A percentile compares a stretch with the other conserved stretches of the same genome.
Evolutionary conservation across 257 asterid genomes (phyloP).

Genomic region (Perilla frutescens): DNA sequence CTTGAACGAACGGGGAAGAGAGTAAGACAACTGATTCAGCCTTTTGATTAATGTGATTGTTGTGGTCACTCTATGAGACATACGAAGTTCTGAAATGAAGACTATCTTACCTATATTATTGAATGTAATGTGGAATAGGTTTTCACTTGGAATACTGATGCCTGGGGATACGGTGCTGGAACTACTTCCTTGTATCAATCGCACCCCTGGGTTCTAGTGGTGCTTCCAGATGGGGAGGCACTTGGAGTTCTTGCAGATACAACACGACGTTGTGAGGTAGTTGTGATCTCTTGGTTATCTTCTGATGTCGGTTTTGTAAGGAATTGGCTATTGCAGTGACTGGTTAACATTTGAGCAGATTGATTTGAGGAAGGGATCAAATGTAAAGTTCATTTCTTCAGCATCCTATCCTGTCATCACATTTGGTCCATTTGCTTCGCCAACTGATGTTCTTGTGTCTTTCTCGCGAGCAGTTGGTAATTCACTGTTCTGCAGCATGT

Average conservation of each 20-base stretch:
- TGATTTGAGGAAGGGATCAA: slow-evolving; percentile 70
- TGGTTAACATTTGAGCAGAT: slow-evolving; percentile 55
- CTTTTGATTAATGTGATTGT: not conserved
- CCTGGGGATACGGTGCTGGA: slow-evolving; percentile 91
- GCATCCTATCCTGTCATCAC: slow-evolving; percentile 72
- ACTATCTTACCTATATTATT: not conserved
- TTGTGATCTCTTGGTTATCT: slow-evolving; percentile 21
- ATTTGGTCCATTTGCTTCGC: slow-evolving; percentile 91
- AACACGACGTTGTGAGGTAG: slow-evolving; percentile 87
- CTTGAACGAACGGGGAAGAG: slow-evolving; percentile 91
- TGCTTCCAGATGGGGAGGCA: slow-evolving; percentile 87
- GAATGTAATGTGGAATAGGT: slow-evolving; percentile 48
- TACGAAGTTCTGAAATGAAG: not conserved
- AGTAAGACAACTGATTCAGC: slow-evolving; percentile 48
- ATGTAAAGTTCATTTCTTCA: slow-evolving; percentile 61
- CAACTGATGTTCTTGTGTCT: slow-evolving; percentile 80
- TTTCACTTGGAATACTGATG: slow-evolving; percentile 92
- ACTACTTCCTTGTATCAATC: slow-evolving; percentile 96
- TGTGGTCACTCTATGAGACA: not conserved
- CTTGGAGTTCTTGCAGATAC: slow-evolving; percentile 98
- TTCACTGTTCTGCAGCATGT: slow-evolving; percentile 49
- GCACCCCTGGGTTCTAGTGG: slow-evolving; percentile 97
- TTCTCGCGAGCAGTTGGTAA: slow-evolving; percentile 84
- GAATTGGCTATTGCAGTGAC: slow-evolving; percentile 27
- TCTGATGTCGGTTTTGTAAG: not conserved